phyloP scores from a whole-genome alignment of 2,329 filamentous ascomycete species.

The Scytalidium sp. region DNA sequence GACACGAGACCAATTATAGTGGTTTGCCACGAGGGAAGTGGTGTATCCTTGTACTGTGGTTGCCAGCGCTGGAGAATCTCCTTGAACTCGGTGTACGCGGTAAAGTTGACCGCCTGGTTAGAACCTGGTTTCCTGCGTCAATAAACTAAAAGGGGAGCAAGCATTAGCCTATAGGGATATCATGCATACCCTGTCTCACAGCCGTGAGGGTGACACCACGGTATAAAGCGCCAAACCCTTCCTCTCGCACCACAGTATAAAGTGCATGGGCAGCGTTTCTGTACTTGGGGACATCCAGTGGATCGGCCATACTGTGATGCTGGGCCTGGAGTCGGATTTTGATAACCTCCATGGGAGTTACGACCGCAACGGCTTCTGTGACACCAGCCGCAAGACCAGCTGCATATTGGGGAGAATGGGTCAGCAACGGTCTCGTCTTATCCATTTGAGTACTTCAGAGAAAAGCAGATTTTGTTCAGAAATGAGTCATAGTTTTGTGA shows the following conservation, averaged over 20 bases:
- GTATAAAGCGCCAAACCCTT: conserved; percentile 84
- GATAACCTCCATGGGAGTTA: conserved; percentile 98
- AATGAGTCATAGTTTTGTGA: no score
- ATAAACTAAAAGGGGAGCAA: conserved; percentile 1
- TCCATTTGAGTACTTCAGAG: no score
- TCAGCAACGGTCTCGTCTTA: no score
- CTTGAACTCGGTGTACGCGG: conserved; percentile 94
- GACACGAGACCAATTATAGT: conserved; percentile 82
- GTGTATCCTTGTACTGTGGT: conserved; percentile 59
- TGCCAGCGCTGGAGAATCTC: conserved; percentile 70
- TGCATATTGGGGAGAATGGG: conserved; percentile 25
- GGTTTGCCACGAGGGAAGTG: conserved; percentile 85
- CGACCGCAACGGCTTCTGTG: conserved; percentile 93
- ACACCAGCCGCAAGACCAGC: conserved; percentile 90
- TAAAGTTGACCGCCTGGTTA: conserved; percentile 99
- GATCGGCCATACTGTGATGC: conserved; percentile 96
- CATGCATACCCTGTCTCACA: conserved; percentile 72
- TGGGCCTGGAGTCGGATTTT: conserved; percentile 98
- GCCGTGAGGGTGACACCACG: conserved; percentile 92
- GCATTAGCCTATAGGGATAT: no score
- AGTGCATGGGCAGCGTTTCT: conserved; percentile 81
- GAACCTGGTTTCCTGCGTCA: conserved; percentile 28
- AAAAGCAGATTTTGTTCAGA: no score
- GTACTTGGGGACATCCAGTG: conserved; percentile 94
- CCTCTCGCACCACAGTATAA: conserved; percentile 89